phyloP scores from a whole-genome alignment of 345 rosid genomes.

The Moricandia arvensis region DNA sequence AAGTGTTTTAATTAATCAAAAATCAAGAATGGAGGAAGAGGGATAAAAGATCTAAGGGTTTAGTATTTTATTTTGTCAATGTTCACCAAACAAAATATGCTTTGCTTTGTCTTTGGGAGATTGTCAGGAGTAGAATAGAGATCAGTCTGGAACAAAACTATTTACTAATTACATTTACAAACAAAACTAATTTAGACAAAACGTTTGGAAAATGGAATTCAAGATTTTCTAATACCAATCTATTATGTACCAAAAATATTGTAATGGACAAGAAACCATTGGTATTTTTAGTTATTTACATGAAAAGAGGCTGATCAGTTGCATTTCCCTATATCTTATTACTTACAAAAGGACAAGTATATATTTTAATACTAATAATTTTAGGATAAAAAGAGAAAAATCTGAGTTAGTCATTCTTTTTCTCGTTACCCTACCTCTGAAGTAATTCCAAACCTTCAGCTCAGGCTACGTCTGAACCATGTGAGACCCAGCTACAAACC shows the following conservation, averaged over 20 bases:
- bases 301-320: not conserved
- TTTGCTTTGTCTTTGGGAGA: constrained; percentile 53
- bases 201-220: not conserved
- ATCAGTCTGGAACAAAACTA: not conserved
- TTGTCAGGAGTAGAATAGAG: constrained; percentile 1
- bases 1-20: not conserved
- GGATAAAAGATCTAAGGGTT: constrained; percentile 1
- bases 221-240: not conserved
- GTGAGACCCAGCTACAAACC: constrained; percentile 2
- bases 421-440: not conserved
- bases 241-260: not conserved
- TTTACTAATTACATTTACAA: not conserved
- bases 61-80: not conserved
- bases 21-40: not conserved
- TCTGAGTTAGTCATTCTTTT: not conserved
- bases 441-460: not conserved
- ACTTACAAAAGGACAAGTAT: not conserved
- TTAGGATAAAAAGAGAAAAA: not conserved
- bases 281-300: constrained; percentile 20
- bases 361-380: not conserved
- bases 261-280: not conserved
- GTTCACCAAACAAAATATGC: constrained; percentile 42
- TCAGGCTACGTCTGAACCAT: not conserved
- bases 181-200: not conserved
- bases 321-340: constrained; percentile 18